Base-by-base conservation (phyloP, 345 rosid genomes). In the Jatropha curcas region DNA sequence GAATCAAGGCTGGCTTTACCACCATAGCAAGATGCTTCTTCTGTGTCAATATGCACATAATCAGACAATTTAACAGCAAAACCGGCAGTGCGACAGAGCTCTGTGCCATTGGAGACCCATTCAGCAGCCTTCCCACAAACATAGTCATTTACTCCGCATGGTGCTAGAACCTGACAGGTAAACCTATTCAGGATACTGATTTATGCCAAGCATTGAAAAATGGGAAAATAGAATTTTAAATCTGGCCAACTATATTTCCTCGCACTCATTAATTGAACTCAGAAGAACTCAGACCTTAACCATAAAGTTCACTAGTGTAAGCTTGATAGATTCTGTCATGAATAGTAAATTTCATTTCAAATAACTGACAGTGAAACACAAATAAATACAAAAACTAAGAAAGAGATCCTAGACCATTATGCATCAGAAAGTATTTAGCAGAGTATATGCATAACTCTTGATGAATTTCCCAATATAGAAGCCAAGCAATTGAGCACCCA, bases 21-120 rank as follows among this genome's bases (percentile, higher is more conserved):
- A 73, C 98, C 98, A 77, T 96, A 93, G 76, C 99, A 96, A 20
- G 83, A 80, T 24, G 52, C 71, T 68, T 83, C 85, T 79, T 86
- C 90, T 51, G 65, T 74, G 31, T 67, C 86, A 71, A 27, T 17
- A 28, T 69, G 50, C n/a, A 61, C 39, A 72, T 70, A 68, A 46
- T 81, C 81, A 31, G 74, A 65, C 53, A 63, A 33, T 71, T 83
- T 76, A 73, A 93, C 93, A 52, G 88, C 52, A 66, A 93, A 96
- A 69, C 99, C 98, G 67, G 89, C 88, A 70, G 97, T 90, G 37
- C 37, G 88, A 73, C 98, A 96, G 78, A 93, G 84, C 57, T 92
- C 88, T 41, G 97, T 86, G 73, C 98, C 98, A 58, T 96, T 96
- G 53, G 91, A 78, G 19, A 86, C 92, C 92, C 96, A 91, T 80